Evolutionary conservation across 2,329 filamentous ascomycete genomes (phyloP).

Genomic region (Colletotrichum sp.): DNA sequence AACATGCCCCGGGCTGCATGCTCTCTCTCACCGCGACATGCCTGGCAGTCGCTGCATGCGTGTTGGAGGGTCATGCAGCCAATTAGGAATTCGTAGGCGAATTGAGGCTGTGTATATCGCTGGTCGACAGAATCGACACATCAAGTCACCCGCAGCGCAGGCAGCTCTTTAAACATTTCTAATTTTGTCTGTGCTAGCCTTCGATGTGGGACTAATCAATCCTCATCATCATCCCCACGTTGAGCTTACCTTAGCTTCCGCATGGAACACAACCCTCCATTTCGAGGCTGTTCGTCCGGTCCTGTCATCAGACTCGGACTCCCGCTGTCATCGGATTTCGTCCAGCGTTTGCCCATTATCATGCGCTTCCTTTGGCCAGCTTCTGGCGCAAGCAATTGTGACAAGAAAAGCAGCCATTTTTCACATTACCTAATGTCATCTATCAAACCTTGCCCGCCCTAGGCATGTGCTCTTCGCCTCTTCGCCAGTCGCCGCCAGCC

Average conservation of each 20-base stretch:
- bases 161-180: not conserved
- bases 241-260: not conserved
- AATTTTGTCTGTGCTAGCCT: not conserved
- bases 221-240: not conserved
- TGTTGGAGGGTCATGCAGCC: not conserved
- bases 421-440: conserved; percentile 5
- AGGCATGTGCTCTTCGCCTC: conserved; percentile 13
- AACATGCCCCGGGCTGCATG: not conserved
- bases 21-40: not conserved
- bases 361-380: not conserved
- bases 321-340: not conserved
- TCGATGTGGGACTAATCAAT: not conserved
- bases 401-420: not conserved
- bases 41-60: not conserved
- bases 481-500: conserved; percentile 16
- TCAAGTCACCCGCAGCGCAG: not conserved
- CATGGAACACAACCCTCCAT: not conserved
- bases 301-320: not conserved
- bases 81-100: not conserved
- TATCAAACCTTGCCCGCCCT: not conserved
- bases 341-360: not conserved
- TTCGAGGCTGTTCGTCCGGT: not conserved
- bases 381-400: not conserved
- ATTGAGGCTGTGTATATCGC: not conserved
- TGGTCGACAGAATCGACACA: not conserved